Evolutionary conservation across 108 stramenopile genomes (phyloP).

Genomic region (Pseudonitzschia multistriata): DNA sequence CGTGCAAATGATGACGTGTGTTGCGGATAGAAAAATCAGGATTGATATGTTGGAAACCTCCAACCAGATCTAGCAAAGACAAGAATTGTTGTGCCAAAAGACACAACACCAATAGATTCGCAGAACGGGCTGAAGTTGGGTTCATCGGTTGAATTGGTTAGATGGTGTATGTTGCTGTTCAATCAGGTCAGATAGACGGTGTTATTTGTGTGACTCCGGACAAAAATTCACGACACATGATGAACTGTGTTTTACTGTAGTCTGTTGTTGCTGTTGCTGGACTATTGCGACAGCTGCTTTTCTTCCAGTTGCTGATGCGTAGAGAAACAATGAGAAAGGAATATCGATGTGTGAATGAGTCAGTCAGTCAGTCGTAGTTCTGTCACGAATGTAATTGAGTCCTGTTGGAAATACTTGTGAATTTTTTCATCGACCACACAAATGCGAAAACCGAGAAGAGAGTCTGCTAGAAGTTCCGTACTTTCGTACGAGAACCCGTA

Average conservation of each 20-base stretch:
- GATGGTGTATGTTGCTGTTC: background rate
- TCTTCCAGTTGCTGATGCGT: background rate
- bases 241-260: no score
- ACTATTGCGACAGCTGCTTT: constrained; percentile 2
- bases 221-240: no score
- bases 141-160: background rate
- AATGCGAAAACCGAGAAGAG: no score
- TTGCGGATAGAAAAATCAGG: background rate
- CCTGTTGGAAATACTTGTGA: background rate
- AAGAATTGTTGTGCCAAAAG: background rate
- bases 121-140: background rate
- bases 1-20: background rate
- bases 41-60: background rate
- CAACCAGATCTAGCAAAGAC: background rate
- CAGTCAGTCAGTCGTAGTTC: background rate
- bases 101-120: background rate
- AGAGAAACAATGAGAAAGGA: background rate
- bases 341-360: background rate
- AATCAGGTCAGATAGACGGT: background rate
- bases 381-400: background rate
- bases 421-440: no score
- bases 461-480: no score
- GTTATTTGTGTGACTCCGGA: no score
- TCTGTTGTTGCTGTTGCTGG: no score
- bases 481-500: no score